Evolutionary conservation across 306 rosid genomes (phyloP).

Genomic region (Cicer cuneatum): DNA sequence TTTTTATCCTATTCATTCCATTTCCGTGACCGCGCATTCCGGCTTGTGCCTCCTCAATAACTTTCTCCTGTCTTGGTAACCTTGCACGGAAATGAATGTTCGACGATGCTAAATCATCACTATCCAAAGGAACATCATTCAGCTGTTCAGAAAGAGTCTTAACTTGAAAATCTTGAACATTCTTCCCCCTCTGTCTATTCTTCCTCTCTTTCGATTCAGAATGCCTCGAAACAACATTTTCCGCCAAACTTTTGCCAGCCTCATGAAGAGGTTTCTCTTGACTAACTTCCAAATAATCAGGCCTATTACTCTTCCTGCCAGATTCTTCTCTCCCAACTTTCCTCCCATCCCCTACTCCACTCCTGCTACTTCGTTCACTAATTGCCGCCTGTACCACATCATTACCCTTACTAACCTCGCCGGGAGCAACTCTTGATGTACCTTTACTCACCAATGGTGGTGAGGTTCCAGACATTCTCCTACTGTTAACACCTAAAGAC

Average conservation of each 20-base stretch:
- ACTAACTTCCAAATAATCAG: conserved; percentile 57
- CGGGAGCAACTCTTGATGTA: conserved; percentile 76
- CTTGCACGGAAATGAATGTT: conserved; percentile 69
- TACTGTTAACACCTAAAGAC: conserved; percentile 70
- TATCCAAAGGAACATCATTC: conserved; percentile 67
- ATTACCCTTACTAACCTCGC: conserved; percentile 59
- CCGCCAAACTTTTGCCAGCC: conserved; percentile 55
- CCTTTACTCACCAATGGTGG: conserved; percentile 66
- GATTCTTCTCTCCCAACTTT: conserved; percentile 80
- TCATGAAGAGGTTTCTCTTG: conserved; percentile 62
- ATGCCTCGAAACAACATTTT: conserved; percentile 65
- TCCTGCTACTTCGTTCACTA: conserved; percentile 68
- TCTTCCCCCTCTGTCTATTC: conserved; percentile 75
- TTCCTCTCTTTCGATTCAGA: conserved; percentile 70
- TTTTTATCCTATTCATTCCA: conserved; percentile 69
- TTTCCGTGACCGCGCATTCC: conserved; percentile 62
- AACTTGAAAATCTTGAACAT: conserved; percentile 56
- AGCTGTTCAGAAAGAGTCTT: conserved; percentile 86
- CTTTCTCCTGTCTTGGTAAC: conserved; percentile 59
- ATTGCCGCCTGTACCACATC: conserved; percentile 54
- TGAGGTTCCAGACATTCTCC: conserved; percentile 71
- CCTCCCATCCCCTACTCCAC: conserved; percentile 65
- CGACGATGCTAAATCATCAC: conserved; percentile 84
- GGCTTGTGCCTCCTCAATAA: conserved; percentile 64
- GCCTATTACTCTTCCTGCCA: conserved; percentile 68